These are phyloP conservation scores for Grosmannia penicillata DNA, from an alignment of 2,329 filamentous ascomycete genomes.

Conservation along the genomic window DNA sequence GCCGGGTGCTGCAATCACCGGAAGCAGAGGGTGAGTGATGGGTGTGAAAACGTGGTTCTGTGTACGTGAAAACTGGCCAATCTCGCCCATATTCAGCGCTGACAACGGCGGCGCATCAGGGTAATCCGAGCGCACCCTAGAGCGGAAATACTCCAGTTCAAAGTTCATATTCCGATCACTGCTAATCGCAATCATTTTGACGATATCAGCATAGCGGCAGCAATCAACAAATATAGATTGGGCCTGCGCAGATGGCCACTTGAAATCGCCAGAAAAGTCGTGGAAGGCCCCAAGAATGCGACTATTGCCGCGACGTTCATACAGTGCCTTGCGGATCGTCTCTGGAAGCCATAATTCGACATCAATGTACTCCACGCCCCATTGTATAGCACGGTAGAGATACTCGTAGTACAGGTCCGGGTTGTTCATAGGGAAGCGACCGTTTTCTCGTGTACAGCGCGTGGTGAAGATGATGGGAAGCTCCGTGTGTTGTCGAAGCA, in stretches of 20 bases:
- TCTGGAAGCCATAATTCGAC: slow-evolving; percentile 81
- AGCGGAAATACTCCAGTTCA: slow-evolving; percentile 79
- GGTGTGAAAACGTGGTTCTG: slow-evolving; percentile 79
- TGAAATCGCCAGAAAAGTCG: slow-evolving; percentile 73
- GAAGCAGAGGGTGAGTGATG: slow-evolving; percentile 72
- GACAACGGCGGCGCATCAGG: slow-evolving; percentile 60
- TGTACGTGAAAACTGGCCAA: slow-evolving; percentile 71
- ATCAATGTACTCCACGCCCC: slow-evolving; percentile 82
- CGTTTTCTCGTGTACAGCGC: slow-evolving; percentile 67
- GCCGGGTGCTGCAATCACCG: slow-evolving; percentile 71
- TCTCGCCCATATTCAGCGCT: slow-evolving; percentile 74
- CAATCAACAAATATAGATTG: slow-evolving; percentile 58
- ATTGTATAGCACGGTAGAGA: slow-evolving; percentile 71
- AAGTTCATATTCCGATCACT: slow-evolving; percentile 76
- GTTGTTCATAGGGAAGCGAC: slow-evolving; percentile 71
- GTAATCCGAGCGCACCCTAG: slow-evolving; percentile 54
- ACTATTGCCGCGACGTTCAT: slow-evolving; percentile 58
- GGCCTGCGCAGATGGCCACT: slow-evolving; percentile 63
- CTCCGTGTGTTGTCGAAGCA: slow-evolving; percentile 68
- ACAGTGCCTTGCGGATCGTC: slow-evolving; percentile 51
- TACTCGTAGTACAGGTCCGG: slow-evolving; percentile 63
- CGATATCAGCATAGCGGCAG: slow-evolving; percentile 63
- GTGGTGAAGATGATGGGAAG: slow-evolving; percentile 85
- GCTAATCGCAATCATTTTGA: slow-evolving; percentile 83
- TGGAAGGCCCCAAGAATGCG: slow-evolving; percentile 88